phyloP scores from a whole-genome alignment of 768 basidiomycete genomes.

The Lyophyllum shimeji region DNA sequence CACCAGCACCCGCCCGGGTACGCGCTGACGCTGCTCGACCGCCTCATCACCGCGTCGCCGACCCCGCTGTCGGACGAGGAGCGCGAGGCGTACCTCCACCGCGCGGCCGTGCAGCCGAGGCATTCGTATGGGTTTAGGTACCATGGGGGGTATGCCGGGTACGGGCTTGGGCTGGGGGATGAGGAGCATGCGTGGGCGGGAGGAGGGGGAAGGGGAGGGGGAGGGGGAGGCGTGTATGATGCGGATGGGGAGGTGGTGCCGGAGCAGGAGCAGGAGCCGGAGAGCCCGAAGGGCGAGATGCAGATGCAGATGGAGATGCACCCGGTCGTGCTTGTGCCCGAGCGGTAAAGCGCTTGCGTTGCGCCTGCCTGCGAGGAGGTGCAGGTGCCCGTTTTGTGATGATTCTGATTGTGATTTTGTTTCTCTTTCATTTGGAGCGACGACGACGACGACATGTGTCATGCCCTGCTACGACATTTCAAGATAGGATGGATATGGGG shows the following conservation, averaged over 20 bases:
- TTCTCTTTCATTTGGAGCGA: too few species aligned
- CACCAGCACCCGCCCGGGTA: background rate
- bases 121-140: constrained; percentile 4
- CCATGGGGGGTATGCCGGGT: background rate
- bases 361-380: background rate
- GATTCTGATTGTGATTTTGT: too few species aligned
- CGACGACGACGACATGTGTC: too few species aligned
- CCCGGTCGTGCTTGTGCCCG: constrained; percentile 45
- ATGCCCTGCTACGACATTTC: too few species aligned
- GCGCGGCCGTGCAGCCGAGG: constrained; percentile 2
- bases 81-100: constrained; percentile 14
- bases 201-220: background rate
- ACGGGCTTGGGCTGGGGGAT: background rate
- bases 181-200: background rate
- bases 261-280: too few species aligned
- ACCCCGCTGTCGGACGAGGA: constrained; percentile 33
- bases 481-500: too few species aligned
- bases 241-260: constrained; percentile 41
- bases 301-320: too few species aligned
- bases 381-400: background rate
- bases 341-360: constrained; percentile 33
- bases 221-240: constrained; percentile 21
- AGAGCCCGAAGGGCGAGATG: constrained; percentile 37
- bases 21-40: constrained; percentile 28
- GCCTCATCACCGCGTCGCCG: constrained; percentile 35